phyloP scores from a whole-genome alignment of 225 moss, liverwort and hornwort species.

The Thuidium tamariscinum region DNA sequence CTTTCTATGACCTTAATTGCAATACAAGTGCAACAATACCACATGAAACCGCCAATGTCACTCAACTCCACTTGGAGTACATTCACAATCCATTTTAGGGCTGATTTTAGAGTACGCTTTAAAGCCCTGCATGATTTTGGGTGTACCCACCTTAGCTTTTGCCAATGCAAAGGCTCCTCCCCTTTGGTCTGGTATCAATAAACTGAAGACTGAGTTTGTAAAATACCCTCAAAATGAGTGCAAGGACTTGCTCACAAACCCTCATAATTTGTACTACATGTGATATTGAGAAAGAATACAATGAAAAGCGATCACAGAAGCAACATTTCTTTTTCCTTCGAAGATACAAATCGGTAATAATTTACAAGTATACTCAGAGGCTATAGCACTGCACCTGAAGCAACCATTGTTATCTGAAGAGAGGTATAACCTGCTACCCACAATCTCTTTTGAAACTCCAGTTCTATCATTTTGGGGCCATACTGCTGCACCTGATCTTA shows the following conservation, averaged over 20 bases:
- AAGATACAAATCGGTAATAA: neutral
- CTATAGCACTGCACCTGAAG: neutral
- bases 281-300: neutral
- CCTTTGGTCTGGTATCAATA: neutral
- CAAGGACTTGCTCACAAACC: neutral
- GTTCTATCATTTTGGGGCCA: neutral
- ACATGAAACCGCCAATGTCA: no score
- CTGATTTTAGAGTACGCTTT: no score
- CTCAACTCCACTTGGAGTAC: no score
- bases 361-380: neutral
- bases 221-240: neutral
- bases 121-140: no score
- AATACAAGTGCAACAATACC: no score
- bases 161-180: neutral
- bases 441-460: neutral
- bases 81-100: no score
- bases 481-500: neutral
- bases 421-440: neutral
- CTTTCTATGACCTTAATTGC: no score
- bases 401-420: neutral
- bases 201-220: no score
- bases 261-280: neutral
- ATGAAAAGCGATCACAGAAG: neutral
- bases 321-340: neutral
- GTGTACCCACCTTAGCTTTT: no score